Percentiles rank a stretch among this genome's conserved stretches.
Conservation (phyloP, 306 rosid species). For the Vachellia collinsii region DNA sequence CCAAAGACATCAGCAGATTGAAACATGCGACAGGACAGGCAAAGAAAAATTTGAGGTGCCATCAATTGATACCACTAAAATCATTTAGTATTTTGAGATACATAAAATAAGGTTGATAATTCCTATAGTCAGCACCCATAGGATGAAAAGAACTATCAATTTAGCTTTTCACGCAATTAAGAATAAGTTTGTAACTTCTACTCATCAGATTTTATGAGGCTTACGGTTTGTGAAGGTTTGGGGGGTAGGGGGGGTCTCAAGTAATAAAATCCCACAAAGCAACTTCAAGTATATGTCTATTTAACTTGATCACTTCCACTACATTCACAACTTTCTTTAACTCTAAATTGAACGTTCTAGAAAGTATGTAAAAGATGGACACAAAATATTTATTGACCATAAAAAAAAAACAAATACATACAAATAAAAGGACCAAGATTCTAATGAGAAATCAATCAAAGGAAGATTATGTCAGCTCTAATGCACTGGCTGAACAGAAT, state of each 20-base stretch:
- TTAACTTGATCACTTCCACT: not conserved
- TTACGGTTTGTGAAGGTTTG: not conserved
- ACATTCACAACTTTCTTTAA: not conserved
- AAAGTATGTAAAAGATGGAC: not conserved
- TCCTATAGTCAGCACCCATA: not conserved
- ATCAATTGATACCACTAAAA: slow-evolving; percentile 1
- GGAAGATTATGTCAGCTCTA: not conserved
- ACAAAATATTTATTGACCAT: not conserved
- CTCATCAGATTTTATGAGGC: not conserved
- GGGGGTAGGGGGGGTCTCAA: too few relatives aligned
- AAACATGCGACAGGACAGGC: not conserved
- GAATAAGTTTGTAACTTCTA: not conserved
- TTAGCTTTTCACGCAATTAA: not conserved
- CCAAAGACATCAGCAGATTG: not conserved
- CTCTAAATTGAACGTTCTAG: not conserved
- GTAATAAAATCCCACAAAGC: not conserved
- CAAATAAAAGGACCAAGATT: not conserved
- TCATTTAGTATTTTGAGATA: not conserved
- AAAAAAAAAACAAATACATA: not conserved
- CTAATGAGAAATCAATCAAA: not conserved
- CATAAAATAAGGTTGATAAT: not conserved
- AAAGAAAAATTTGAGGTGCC: not conserved
- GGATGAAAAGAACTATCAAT: not conserved
- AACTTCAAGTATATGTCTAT: not conserved
- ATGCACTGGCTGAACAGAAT: not conserved